phyloP scores from a whole-genome alignment of 805 yeast genomes.

The Clavispora fructus region DNA sequence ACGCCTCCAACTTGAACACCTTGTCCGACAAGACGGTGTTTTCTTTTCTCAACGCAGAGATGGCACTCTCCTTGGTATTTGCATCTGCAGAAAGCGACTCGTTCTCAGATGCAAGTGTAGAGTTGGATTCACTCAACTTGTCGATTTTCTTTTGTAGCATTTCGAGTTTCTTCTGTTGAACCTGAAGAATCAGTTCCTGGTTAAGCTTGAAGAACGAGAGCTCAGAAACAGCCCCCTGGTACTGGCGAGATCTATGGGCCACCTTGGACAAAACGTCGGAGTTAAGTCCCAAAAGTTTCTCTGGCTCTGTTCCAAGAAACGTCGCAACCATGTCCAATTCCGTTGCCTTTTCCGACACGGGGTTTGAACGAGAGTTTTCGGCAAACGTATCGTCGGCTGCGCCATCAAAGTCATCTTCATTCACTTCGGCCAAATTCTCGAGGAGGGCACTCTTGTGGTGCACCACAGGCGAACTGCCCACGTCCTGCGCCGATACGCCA shows the following conservation, averaged over 20 bases:
- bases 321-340: constrained; percentile 18
- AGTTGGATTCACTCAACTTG: constrained; percentile 18
- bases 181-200: constrained; percentile 27
- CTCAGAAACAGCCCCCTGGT: constrained; percentile 26
- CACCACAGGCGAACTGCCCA: constrained; percentile 19
- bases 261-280: constrained; percentile 17
- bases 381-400: constrained; percentile 15
- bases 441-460: constrained; percentile 7
- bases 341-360: background rate
- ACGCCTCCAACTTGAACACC: constrained; percentile 13
- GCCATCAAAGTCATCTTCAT: constrained; percentile 8
- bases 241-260: constrained; percentile 22
- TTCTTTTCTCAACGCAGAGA: constrained; percentile 13
- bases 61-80: constrained; percentile 7
- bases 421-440: constrained; percentile 9
- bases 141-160: constrained; percentile 17
- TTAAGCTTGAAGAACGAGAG: constrained; percentile 29
- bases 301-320: constrained; percentile 23
- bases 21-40: constrained; percentile 12
- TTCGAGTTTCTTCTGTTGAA: constrained; percentile 20
- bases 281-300: constrained; percentile 7
- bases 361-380: constrained; percentile 4
- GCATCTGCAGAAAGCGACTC: constrained; percentile 8
- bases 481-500: constrained; percentile 7
- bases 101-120: constrained; percentile 14